These are phyloP conservation scores for Stagonosporopsis rhizophila DNA, from an alignment of 2,329 filamentous ascomycete species.

Conservation along the genomic window DNA sequence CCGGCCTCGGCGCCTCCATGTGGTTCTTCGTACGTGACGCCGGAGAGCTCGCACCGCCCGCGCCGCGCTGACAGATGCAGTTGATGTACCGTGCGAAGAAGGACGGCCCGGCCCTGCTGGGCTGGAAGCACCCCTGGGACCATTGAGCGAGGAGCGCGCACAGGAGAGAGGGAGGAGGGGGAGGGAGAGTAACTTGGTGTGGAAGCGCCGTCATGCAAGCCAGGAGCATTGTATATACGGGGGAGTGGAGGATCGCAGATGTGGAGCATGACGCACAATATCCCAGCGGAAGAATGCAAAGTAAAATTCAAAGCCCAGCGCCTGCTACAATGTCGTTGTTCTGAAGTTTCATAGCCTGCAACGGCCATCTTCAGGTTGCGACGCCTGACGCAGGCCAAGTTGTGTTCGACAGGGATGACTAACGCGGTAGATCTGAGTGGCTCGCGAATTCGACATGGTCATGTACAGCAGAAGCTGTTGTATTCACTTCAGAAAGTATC, in stretches of 20 bases:
- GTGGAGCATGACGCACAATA: constrained; percentile 16
- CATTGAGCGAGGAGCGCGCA: constrained; percentile 33
- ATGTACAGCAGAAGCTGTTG: not conserved
- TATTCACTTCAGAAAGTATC: not conserved
- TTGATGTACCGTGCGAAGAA: constrained; percentile 96
- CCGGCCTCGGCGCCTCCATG: constrained; percentile 91
- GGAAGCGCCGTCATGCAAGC: not conserved
- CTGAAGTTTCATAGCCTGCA: not conserved
- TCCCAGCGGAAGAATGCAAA: constrained; percentile 24
- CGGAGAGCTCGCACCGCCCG: too few relatives aligned
- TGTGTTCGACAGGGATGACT: not conserved
- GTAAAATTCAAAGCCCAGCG: constrained; percentile 6
- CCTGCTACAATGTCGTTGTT: not conserved
- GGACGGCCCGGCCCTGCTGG: constrained; percentile 88
- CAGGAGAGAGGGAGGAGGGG: not conserved
- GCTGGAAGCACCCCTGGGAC: constrained; percentile 80
- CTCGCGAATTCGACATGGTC: not conserved
- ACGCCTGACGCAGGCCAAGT: not conserved
- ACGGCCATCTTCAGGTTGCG: not conserved
- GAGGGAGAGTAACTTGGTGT: not conserved
- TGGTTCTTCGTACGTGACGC: constrained; percentile 89
- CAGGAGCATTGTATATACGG: constrained; percentile 25
- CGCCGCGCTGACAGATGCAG: constrained; percentile 57
- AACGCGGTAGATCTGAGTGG: not conserved
- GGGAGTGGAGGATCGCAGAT: not conserved